Evolutionary conservation across 257 asterid genomes (phyloP).

Genomic region (Lavandula angustifolia): DNA sequence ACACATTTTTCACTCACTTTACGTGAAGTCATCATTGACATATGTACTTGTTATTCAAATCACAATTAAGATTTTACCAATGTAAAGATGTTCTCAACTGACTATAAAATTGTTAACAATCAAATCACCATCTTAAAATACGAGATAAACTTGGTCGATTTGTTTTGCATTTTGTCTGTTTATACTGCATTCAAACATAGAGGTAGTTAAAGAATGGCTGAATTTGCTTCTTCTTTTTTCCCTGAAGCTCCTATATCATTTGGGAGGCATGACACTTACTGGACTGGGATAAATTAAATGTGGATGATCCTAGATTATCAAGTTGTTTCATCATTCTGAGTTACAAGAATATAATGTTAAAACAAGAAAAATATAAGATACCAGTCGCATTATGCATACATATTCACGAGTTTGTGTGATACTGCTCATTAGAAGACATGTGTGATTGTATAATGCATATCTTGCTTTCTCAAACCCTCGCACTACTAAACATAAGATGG

Average conservation of each 20-base stretch:
- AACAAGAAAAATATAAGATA: neutral
- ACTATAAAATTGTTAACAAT: neutral
- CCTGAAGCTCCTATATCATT: neutral
- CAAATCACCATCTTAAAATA: neutral
- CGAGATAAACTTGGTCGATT: neutral
- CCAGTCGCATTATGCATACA: neutral
- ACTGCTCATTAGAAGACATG: neutral
- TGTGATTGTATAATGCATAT: neutral
- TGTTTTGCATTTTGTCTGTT: neutral
- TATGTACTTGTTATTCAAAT: neutral
- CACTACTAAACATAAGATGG: neutral
- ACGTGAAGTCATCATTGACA: no score
- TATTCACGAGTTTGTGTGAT: neutral
- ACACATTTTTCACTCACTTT: neutral
- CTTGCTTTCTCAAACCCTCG: constrained; percentile 8
- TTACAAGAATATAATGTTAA: constrained; percentile 6
- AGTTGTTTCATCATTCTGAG: neutral
- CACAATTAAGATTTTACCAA: neutral
- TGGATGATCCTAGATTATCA: neutral
- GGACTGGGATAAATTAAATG: neutral
- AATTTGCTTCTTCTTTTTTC: neutral
- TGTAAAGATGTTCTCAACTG: neutral
- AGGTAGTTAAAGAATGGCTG: neutral
- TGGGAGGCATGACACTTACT: neutral
- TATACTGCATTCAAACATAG: neutral